Percentiles rank a stretch among this genome's conserved stretches.
These are phyloP conservation scores for Vaucheria bursata DNA, from an alignment of 352 stramenopile species.

Conservation along the genomic window DNA sequence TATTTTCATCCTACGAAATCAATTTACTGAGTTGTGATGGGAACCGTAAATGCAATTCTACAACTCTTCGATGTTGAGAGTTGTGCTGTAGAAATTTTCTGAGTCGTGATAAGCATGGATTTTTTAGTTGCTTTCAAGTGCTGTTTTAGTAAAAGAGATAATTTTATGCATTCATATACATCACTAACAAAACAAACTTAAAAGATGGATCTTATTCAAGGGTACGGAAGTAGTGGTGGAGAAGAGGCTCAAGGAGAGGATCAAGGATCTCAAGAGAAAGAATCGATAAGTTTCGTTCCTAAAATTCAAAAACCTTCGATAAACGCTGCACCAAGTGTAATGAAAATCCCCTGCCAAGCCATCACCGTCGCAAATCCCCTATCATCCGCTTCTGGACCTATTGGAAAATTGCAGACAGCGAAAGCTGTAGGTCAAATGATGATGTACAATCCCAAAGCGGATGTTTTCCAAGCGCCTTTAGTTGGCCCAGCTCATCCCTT, in stretches of 20 bases:
- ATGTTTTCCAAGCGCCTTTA: slow-evolving; percentile 37
- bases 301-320: slow-evolving; percentile 16
- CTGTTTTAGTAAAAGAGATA: too few relatives aligned
- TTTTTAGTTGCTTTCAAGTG: too few relatives aligned
- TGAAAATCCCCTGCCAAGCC: slow-evolving; percentile 5
- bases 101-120: too few relatives aligned
- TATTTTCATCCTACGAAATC: too few relatives aligned
- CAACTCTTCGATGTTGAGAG: too few relatives aligned
- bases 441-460: slow-evolving; percentile 46
- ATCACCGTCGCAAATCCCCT: slow-evolving; percentile 18
- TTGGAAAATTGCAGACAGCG: not conserved
- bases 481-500: slow-evolving; percentile 37
- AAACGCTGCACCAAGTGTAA: slow-evolving; percentile 32
- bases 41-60: too few relatives aligned
- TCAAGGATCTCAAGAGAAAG: not conserved
- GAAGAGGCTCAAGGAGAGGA: slow-evolving; percentile 11
- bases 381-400: slow-evolving; percentile 19
- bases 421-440: slow-evolving; percentile 22
- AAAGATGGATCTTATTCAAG: slow-evolving; percentile 40
- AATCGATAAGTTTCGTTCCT: slow-evolving; percentile 3
- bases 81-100: too few relatives aligned
- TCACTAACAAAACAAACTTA: not conserved
- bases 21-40: too few relatives aligned
- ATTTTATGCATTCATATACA: too few relatives aligned
- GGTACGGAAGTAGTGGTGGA: slow-evolving; percentile 24